These are phyloP conservation scores for Acanthamoeba divionensis DNA, from an alignment of 208 protist species.

Conservation along the genomic window DNA sequence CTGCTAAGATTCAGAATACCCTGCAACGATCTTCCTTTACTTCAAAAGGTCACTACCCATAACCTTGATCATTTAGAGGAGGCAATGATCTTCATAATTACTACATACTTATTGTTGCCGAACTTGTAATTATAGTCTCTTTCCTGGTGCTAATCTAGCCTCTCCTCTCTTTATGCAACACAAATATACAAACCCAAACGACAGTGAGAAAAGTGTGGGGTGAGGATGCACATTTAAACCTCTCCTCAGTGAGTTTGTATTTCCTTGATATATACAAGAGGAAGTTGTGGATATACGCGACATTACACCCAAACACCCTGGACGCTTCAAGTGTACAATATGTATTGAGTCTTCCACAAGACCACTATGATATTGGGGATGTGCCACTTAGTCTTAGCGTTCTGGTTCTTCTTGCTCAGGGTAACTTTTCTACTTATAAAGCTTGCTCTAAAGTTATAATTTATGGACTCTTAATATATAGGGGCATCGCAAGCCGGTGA, in stretches of 20 bases:
- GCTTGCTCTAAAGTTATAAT: not conserved
- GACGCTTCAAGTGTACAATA: not conserved
- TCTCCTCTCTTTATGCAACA: too few species aligned
- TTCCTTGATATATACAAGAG: not conserved
- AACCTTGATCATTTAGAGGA: too few species aligned
- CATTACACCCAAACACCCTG: not conserved
- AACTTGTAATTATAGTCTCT: too few species aligned
- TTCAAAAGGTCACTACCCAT: too few species aligned
- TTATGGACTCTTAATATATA: not conserved
- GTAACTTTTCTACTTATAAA: not conserved
- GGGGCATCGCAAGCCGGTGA: slow-evolving; percentile 18
- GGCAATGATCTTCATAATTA: too few species aligned
- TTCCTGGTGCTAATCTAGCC: too few species aligned
- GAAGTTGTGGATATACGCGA: slow-evolving; percentile 38
- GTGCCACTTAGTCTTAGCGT: not conserved
- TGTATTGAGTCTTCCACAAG: not conserved
- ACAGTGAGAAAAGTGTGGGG: not conserved
- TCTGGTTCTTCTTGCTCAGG: slow-evolving; percentile 8
- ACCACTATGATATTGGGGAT: not conserved
- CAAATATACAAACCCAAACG: not conserved
- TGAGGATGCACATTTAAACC: not conserved
- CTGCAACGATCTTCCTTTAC: too few species aligned
- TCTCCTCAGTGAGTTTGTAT: not conserved
- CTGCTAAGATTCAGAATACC: too few species aligned
- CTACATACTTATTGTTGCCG: too few species aligned